phyloP scores from a whole-genome alignment of 2,329 filamentous ascomycete species.

The Apiospora saccharicola region DNA sequence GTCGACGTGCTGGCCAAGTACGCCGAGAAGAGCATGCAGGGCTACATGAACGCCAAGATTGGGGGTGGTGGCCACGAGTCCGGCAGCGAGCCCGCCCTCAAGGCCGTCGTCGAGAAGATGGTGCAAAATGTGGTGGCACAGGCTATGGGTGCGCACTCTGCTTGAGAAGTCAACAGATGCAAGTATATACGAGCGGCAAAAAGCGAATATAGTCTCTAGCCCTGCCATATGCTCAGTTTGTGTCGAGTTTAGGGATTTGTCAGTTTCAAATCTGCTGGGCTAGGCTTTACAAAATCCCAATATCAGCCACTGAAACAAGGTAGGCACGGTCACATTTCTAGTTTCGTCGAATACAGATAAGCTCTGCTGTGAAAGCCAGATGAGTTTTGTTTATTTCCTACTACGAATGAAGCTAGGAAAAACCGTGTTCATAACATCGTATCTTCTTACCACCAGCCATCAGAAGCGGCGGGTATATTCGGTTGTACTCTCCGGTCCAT shows the following conservation, averaged over 20 bases:
- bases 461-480: constrained; percentile 2
- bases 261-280: background rate
- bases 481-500: background rate
- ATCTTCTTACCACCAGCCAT: constrained; percentile 13
- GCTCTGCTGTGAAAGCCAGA: background rate
- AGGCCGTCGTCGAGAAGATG: constrained; percentile 73
- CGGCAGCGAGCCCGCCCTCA: constrained; percentile 44
- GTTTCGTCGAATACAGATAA: background rate
- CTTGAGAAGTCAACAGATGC: background rate
- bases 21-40: constrained; percentile 87
- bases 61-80: constrained; percentile 48
- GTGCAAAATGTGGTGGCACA: constrained; percentile 78
- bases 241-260: background rate
- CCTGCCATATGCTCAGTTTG: background rate
- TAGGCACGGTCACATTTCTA: background rate
- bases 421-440: constrained; percentile 14
- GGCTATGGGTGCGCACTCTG: constrained; percentile 53
- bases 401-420: constrained; percentile 13
- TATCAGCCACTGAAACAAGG: background rate
- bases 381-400: constrained; percentile 17
- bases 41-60: constrained; percentile 70
- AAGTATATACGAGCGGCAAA: background rate
- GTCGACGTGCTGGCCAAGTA: constrained; percentile 90
- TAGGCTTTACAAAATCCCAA: background rate
- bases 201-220: background rate